Evolutionary conservation across 2,329 filamentous ascomycete genomes (phyloP).

Genomic region (Hyphodiscus sp.): DNA sequence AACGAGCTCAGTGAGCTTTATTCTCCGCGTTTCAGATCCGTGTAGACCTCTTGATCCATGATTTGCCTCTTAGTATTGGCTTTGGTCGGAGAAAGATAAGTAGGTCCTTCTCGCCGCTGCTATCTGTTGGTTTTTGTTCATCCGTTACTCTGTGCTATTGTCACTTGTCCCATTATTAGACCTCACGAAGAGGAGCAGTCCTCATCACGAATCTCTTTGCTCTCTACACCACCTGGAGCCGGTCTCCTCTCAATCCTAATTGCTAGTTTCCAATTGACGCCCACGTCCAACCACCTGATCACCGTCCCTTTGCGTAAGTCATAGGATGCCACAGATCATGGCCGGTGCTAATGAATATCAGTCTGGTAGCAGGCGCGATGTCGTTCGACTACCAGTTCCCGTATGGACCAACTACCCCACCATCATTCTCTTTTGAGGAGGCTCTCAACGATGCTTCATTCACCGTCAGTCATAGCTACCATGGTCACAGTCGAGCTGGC

Average conservation of each 20-base stretch:
- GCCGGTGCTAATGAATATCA: slow-evolving; percentile 25
- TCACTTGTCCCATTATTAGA: slow-evolving; percentile 21
- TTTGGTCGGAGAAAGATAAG: slow-evolving; percentile 26
- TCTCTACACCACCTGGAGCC: slow-evolving; percentile 24
- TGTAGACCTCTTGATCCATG: slow-evolving; percentile 19
- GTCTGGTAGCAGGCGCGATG: slow-evolving; percentile 54
- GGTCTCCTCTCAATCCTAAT: slow-evolving; percentile 25
- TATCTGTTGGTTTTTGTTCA: slow-evolving; percentile 26
- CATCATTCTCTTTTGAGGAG: slow-evolving; percentile 49
- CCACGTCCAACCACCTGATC: slow-evolving; percentile 13
- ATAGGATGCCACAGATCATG: slow-evolving; percentile 1
- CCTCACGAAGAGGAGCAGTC: slow-evolving; percentile 23
- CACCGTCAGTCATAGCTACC: slow-evolving; percentile 31
- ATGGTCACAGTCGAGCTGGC: slow-evolving; percentile 33
- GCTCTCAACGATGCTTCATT: slow-evolving; percentile 50
- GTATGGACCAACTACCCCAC: slow-evolving; percentile 45
- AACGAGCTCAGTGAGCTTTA: slow-evolving; percentile 7
- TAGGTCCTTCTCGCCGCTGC: slow-evolving; percentile 20
- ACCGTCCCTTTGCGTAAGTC: slow-evolving; percentile 20
- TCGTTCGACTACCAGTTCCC: slow-evolving; percentile 55
- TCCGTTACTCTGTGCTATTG: slow-evolving; percentile 20
- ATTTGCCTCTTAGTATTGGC: slow-evolving; percentile 22
- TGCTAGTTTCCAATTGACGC: slow-evolving; percentile 25
- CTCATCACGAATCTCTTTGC: slow-evolving; percentile 29
- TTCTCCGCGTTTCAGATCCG: slow-evolving; percentile 27